phyloP scores from a whole-genome alignment of 108 stramenopile genomes.

The Nitzschia sp. region DNA sequence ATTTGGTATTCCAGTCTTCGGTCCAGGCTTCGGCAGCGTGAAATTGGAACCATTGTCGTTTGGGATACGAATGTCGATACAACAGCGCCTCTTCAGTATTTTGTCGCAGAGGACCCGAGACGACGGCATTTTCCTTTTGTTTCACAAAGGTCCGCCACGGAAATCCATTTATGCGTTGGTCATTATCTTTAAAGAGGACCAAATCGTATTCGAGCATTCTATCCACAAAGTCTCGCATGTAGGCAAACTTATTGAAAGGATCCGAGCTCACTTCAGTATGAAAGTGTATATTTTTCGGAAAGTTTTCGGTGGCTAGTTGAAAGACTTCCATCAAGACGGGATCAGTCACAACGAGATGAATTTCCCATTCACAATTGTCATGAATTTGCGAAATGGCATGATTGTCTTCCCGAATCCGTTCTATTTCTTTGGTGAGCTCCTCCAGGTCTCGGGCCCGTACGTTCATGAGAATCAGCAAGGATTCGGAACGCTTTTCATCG shows the following conservation, averaged over 20 bases:
- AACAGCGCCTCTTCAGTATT: slow-evolving; percentile 6
- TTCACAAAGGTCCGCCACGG: slow-evolving; percentile 13
- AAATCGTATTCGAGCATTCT: slow-evolving; percentile 16
- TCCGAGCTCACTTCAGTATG: neutral
- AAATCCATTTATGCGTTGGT: slow-evolving; percentile 15
- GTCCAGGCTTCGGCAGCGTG: slow-evolving; percentile 21
- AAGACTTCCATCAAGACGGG: neutral
- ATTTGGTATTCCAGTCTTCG: slow-evolving; percentile 19
- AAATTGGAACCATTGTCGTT: slow-evolving; percentile 23
- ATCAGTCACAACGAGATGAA: slow-evolving; percentile 8
- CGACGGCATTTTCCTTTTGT: slow-evolving; percentile 4
- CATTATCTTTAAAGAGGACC: slow-evolving; percentile 18
- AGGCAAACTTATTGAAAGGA: slow-evolving; percentile 13
- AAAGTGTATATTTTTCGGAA: slow-evolving; percentile 13
- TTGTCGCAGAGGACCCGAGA: slow-evolving; percentile 12
- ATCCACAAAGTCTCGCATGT: neutral
- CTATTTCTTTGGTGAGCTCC: neutral
- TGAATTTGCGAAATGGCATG: neutral
- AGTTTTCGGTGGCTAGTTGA: neutral
- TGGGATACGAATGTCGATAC: slow-evolving; percentile 13
- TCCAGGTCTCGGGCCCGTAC: neutral
- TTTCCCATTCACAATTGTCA: slow-evolving; percentile 17
- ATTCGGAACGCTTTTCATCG: neutral
- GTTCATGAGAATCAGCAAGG: slow-evolving; percentile 5
- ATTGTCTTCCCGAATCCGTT: slow-evolving; percentile 11